Evolutionary conservation across 140 eudicot species (phyloP).

Genomic region (Senecio squalidus): DNA sequence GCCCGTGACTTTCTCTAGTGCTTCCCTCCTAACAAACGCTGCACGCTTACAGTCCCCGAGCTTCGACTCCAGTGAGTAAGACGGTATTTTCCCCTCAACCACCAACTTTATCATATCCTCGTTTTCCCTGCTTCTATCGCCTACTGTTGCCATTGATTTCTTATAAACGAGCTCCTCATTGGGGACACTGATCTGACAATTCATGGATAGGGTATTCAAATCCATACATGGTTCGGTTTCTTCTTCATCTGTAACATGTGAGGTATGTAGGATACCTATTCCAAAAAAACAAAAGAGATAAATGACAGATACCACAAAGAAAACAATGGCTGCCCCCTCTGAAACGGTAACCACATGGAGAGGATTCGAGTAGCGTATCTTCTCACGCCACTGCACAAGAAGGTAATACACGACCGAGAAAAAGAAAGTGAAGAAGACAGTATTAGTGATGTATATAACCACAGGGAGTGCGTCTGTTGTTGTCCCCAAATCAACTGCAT

Average conservation of each 20-base stretch:
- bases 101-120: conserved; percentile 4
- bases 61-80: conserved; percentile 2
- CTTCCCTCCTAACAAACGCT: conserved; percentile 1
- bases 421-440: conserved; percentile 48
- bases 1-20: not conserved
- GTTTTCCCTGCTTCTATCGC: not conserved
- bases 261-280: conserved; percentile 45
- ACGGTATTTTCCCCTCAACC: conserved; percentile 1
- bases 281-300: conserved; percentile 63
- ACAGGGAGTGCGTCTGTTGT: conserved; percentile 31
- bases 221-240: not conserved
- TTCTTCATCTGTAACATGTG: conserved; percentile 8
- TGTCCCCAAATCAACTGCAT: conserved; percentile 39
- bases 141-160: not conserved
- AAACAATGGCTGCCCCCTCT: conserved; percentile 43
- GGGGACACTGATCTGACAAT: not conserved
- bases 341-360: conserved; percentile 44
- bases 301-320: conserved; percentile 44
- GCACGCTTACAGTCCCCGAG: not conserved
- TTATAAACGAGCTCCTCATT: not conserved
- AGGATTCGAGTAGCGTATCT: conserved; percentile 50
- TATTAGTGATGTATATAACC: conserved; percentile 19
- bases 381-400: conserved; percentile 59
- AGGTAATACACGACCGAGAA: conserved; percentile 55
- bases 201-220: not conserved